phyloP scores from a whole-genome alignment of 768 basidiomycete genomes.

The Rhizopogon sp. region DNA sequence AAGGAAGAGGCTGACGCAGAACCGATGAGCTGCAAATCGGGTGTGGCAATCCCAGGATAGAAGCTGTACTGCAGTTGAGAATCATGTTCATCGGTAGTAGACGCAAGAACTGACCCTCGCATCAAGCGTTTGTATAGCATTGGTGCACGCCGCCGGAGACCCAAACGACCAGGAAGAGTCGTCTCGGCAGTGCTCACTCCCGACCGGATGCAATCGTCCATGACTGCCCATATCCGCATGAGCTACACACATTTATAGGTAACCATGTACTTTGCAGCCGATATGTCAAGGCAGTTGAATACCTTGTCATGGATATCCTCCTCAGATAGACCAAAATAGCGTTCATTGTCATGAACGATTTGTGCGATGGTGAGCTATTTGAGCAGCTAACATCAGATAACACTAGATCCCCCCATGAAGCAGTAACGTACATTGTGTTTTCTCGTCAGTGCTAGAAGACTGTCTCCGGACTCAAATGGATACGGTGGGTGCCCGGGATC shows the following conservation, averaged over 20 bases:
- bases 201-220: conserved; percentile 86
- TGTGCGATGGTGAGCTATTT: conserved; percentile 87
- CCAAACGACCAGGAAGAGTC: conserved; percentile 82
- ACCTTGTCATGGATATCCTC: conserved; percentile 75
- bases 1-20: conserved; percentile 13
- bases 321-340: conserved; percentile 70
- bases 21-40: conserved; percentile 32
- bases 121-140: conserved; percentile 87
- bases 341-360: conserved; percentile 90
- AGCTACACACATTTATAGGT: conserved; percentile 28
- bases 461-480: conserved; percentile 75
- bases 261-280: neutral
- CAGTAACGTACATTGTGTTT: conserved; percentile 69
- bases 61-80: conserved; percentile 29
- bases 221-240: conserved; percentile 82
- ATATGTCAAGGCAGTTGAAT: conserved; percentile 4
- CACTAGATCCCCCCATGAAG: neutral
- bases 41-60: conserved; percentile 43
- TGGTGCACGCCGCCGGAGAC: conserved; percentile 78
- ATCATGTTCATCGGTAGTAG: neutral
- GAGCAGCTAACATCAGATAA: neutral
- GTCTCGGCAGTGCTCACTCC: conserved; percentile 79
- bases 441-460: conserved; percentile 67
- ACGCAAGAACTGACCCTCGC: conserved; percentile 56
- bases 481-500: conserved; percentile 67